Evolutionary conservation across 371 early-diverging fungal genomes (phyloP), one percentile per base, ranked within the genome.

Genomic region (Funneliformis caledonium): DNA sequence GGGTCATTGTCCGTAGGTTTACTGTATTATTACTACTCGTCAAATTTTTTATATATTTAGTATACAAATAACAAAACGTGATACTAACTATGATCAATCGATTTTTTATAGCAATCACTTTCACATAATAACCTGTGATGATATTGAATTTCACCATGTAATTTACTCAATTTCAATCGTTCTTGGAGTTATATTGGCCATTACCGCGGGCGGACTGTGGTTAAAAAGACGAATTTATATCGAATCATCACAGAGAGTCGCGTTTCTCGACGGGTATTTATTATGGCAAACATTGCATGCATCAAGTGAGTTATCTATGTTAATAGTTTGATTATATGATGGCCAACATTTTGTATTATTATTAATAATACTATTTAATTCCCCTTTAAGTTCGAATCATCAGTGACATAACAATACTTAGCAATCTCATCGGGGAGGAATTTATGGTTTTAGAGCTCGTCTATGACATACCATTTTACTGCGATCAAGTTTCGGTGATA

Each of bases 401-500:
- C 12, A 65, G 42, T 31, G 42, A 65, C 19, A 65, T 65, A 26
- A 65, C 37, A 11, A 65, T 65, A 14, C 42, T 65, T 65, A 37
- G 31, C 37, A 37, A 37, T 33, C 37, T 65, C 0, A 26, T 37
- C 33, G 33, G 33, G 19, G 12, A 33, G 7, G 65, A 65, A 31
- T 26, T 33, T 65, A 37, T 37, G 16, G 33, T 65, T 33, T 65
- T 31, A 33, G 65, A 65, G 11, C 65, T 65, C 33, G 8, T 65
- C 10, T 65, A 65, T 65, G 65, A 65, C 19, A 65, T 65, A 65
- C 65, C 65, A 22, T 65, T 33, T 65, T 65, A 65, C 31, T 65
- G 65, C 33, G 65, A 65, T 12, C 65, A 37, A 22, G 65, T 65
- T 65, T 65, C 65, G 33, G 16, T 65, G 37, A 65, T 65, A 33